These are phyloP conservation scores for Saccharomyces pastorianus DNA, from an alignment of 1,139 yeast species.

Conservation along the genomic window DNA sequence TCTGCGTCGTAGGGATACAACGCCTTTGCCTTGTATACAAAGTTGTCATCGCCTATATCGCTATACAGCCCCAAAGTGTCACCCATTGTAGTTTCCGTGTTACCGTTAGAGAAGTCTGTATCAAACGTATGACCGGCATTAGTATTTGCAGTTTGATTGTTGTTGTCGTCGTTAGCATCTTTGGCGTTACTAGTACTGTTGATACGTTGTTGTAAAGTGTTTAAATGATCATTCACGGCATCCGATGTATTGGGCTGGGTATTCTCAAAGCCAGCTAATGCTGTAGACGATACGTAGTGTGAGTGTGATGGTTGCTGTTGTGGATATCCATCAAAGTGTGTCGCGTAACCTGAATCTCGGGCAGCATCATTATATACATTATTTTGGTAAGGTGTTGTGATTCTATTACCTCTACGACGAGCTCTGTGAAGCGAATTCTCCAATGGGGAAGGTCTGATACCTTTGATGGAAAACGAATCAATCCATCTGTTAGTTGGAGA, in stretches of 20 bases:
- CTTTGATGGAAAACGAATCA: slow-evolving; percentile 57
- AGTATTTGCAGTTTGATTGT: slow-evolving; percentile 3
- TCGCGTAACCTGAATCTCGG: slow-evolving; percentile 1
- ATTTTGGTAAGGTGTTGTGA: not conserved
- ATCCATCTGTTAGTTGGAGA: slow-evolving; percentile 76
- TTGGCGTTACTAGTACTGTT: slow-evolving; percentile 4
- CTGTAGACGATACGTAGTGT: slow-evolving; percentile 34
- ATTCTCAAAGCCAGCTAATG: slow-evolving; percentile 35
- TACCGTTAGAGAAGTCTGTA: slow-evolving; percentile 32
- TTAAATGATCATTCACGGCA: slow-evolving; percentile 1
- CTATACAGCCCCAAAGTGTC: slow-evolving; percentile 31
- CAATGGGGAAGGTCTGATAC: slow-evolving; percentile 34
- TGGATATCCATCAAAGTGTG: not conserved
- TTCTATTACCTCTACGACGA: slow-evolving; percentile 12
- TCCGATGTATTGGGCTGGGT: slow-evolving; percentile 19
- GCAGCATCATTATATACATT: not conserved
- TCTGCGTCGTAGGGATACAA: slow-evolving; percentile 84
- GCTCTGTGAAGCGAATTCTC: slow-evolving; percentile 22
- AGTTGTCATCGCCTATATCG: slow-evolving; percentile 39
- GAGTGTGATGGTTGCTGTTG: not conserved
- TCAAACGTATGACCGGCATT: slow-evolving; percentile 21
- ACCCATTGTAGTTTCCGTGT: slow-evolving; percentile 32
- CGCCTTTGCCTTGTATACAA: slow-evolving; percentile 82
- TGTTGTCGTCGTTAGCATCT: slow-evolving; percentile 1
- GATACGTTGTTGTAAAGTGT: not conserved